Conservation (phyloP, 129 eudicot species). For the Escallonia rubra region DNA sequence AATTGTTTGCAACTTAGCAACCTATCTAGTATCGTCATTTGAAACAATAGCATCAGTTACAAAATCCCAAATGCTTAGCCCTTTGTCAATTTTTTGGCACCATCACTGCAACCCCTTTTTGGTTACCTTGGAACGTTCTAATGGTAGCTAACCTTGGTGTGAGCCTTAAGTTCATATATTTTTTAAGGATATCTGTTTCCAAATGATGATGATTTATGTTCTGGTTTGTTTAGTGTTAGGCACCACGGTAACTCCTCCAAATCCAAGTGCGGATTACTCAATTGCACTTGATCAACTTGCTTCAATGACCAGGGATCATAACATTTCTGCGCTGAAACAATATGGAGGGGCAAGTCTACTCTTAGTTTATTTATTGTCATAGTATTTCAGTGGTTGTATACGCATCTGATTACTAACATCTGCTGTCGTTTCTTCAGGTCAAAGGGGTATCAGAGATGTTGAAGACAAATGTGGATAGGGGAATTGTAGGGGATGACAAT, state of each 20-base stretch:
- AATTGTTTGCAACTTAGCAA: too few species aligned
- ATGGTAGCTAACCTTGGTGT: too few species aligned
- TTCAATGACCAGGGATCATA: constrained; percentile 70
- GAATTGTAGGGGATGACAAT: constrained; percentile 45
- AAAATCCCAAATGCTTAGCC: neutral
- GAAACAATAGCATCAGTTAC: neutral
- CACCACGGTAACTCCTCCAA: constrained; percentile 38
- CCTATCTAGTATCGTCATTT: too few species aligned
- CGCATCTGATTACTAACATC: neutral
- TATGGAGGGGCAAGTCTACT: constrained; percentile 78
- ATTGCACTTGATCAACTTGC: constrained; percentile 70
- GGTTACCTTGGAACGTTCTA: too few species aligned
- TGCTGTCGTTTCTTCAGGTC: constrained; percentile 39
- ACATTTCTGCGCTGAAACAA: constrained; percentile 50
- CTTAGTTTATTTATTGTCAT: neutral
- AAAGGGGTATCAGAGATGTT: constrained; percentile 60
- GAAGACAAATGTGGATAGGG: constrained; percentile 56
- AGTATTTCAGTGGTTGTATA: neutral
- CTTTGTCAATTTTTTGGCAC: neutral
- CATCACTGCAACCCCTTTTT: too few species aligned
- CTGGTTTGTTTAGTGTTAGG: constrained; percentile 38
- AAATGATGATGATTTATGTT: constrained; percentile 3
- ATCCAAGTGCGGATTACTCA: constrained; percentile 57
- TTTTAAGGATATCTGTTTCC: neutral
- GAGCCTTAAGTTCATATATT: too few species aligned